Evolutionary conservation across 345 rosid species (phyloP).

Genomic region (Hevea brasiliensis): DNA sequence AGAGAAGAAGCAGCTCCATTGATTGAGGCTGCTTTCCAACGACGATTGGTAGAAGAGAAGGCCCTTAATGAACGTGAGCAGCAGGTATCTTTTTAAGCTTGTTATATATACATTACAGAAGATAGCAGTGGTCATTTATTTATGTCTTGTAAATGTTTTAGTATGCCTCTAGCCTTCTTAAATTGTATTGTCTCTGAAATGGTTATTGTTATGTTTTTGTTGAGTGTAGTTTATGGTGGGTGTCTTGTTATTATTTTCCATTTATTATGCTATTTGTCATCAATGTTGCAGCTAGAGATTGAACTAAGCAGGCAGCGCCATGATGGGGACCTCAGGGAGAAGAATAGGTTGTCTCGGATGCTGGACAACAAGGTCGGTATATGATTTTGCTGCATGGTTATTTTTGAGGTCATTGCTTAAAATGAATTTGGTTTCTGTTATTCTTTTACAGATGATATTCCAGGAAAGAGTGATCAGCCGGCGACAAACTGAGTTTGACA

Average conservation of each 20-base stretch:
- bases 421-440: neutral
- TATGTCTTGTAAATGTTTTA: neutral
- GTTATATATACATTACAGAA: neutral
- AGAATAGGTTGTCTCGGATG: slow-evolving; percentile 74
- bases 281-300: slow-evolving; percentile 62
- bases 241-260: neutral
- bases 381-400: neutral
- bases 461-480: slow-evolving; percentile 66
- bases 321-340: slow-evolving; percentile 93
- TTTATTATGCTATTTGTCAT: slow-evolving; percentile 3
- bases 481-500: slow-evolving; percentile 70
- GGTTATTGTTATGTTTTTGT: neutral
- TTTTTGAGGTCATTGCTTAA: neutral
- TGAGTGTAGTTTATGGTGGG: neutral
- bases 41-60: slow-evolving; percentile 79
- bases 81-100: slow-evolving; percentile 49
- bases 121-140: neutral
- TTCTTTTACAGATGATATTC: slow-evolving; percentile 53
- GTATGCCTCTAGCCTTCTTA: neutral
- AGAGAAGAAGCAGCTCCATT: slow-evolving; percentile 94
- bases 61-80: slow-evolving; percentile 82
- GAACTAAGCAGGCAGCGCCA: slow-evolving; percentile 90
- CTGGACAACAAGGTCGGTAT: slow-evolving; percentile 65
- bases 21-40: slow-evolving; percentile 90
- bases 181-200: neutral